Conservation (phyloP, 768 basidiomycete species). For the Gelatoporia subvermispora region DNA sequence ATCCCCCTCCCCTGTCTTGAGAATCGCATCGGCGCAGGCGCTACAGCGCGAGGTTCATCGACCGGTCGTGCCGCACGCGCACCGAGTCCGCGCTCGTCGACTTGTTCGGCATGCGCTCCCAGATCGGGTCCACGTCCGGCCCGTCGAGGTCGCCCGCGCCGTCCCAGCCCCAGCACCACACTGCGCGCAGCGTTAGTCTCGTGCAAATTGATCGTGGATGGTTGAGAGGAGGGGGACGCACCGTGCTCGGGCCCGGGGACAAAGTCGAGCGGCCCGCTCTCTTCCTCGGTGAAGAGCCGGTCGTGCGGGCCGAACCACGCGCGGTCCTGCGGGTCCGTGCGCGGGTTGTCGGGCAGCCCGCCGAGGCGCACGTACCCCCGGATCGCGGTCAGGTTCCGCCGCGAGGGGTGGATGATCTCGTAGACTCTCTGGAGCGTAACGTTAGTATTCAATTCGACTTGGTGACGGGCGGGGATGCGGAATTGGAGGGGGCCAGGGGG, state of each 20-base stretch:
- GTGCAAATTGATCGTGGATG: not conserved
- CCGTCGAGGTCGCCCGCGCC: conserved; percentile 97
- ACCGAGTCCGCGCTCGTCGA: conserved; percentile 57
- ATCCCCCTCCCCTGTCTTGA: not conserved
- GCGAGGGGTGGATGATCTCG: conserved; percentile 87
- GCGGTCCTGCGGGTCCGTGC: conserved; percentile 96
- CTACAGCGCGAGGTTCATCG: conserved; percentile 7
- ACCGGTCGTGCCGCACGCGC: conserved; percentile 57
- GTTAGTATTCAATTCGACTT: not conserved
- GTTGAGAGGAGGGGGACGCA: conserved; percentile 34
- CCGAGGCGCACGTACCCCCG: conserved; percentile 92
- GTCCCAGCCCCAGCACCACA: conserved; percentile 99
- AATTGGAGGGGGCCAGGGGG: too few species aligned
- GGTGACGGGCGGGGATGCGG: too few species aligned
- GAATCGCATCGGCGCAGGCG: too few species aligned
- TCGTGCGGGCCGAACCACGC: conserved; percentile 98
- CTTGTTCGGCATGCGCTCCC: conserved; percentile 79
- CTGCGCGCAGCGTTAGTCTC: conserved; percentile 34
- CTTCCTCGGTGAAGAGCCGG: conserved; percentile 85
- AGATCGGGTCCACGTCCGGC: conserved; percentile 96
- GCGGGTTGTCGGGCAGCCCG: conserved; percentile 93
- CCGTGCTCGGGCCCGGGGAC: conserved; percentile 80
- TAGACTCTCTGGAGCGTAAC: conserved; percentile 74
- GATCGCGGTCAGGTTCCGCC: conserved; percentile 93
- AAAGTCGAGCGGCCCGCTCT: conserved; percentile 74